Conservation (phyloP, 495 filamentous ascomycete species). For the Talaromyces thailandensis region DNA sequence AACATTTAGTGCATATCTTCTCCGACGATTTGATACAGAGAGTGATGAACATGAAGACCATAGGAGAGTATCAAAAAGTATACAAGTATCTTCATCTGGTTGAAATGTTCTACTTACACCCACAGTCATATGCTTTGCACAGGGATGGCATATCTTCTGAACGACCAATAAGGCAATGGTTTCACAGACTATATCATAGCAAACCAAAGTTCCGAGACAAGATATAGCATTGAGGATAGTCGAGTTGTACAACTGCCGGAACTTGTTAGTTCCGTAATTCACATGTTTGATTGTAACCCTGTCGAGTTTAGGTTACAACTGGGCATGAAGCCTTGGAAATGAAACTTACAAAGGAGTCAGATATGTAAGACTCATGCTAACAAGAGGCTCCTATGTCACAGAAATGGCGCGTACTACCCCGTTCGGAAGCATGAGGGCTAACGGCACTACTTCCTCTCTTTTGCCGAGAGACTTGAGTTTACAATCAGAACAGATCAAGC, state of each 20-base stretch:
- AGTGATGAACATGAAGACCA: background rate
- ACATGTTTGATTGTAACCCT: background rate
- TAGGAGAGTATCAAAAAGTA: background rate
- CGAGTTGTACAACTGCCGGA: background rate
- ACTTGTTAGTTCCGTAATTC: background rate
- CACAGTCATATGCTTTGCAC: background rate
- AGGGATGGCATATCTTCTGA: background rate
- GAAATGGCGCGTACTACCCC: background rate
- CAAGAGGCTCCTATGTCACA: background rate
- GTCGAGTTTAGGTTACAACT: background rate
- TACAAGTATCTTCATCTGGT: background rate
- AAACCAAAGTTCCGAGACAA: background rate
- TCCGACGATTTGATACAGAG: background rate
- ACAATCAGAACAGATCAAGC: background rate
- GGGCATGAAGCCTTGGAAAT: background rate
- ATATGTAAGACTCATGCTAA: background rate
- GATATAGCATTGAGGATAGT: background rate
- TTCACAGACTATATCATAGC: background rate
- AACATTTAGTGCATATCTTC: background rate
- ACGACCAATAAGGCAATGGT: background rate
- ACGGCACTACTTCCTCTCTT: background rate
- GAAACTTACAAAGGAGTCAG: background rate
- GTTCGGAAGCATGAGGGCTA: background rate
- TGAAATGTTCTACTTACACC: background rate
- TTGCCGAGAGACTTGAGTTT: background rate